These are phyloP conservation scores for Dichotomocladium elegans DNA, from an alignment of 371 early-diverging fungal genomes.

Conservation along the genomic window DNA sequence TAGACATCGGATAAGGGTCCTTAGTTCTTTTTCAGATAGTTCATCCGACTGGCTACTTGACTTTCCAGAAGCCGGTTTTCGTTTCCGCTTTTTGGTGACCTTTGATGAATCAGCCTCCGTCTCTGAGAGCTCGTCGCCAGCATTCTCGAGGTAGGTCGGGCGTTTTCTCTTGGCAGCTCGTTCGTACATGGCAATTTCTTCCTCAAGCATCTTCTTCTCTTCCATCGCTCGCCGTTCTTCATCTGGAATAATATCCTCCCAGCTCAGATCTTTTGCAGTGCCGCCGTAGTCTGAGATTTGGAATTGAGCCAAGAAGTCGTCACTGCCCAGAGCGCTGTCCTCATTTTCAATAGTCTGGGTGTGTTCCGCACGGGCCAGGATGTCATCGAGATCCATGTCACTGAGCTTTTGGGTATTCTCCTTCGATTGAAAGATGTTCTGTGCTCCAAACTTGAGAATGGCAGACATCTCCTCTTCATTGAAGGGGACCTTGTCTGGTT, in stretches of 20 bases:
- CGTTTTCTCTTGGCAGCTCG: constrained; percentile 49
- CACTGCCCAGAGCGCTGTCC: constrained; percentile 64
- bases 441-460: constrained; percentile 96
- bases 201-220: constrained; percentile 53
- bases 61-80: constrained; percentile 2
- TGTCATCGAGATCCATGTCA: constrained; percentile 93
- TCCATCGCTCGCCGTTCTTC: constrained; percentile 69
- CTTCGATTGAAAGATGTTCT: constrained; percentile 89
- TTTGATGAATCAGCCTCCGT: constrained; percentile 19
- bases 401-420: constrained; percentile 75
- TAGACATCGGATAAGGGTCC: constrained; percentile 75
- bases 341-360: constrained; percentile 77
- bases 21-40: constrained; percentile 75
- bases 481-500: constrained; percentile 48
- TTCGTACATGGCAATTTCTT: constrained; percentile 44
- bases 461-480: constrained; percentile 86
- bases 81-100: constrained; percentile 10
- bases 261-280: constrained; percentile 67
- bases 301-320: constrained; percentile 93
- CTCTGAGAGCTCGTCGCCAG: constrained; percentile 14
- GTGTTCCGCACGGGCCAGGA: constrained; percentile 91
- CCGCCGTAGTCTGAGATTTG: constrained; percentile 90
- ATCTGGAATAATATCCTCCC: constrained; percentile 96
- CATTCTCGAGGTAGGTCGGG: constrained; percentile 31
- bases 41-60: constrained; percentile 28